Percentiles rank a stretch among this genome's conserved stretches.
Evolutionary conservation across 305 asterid species (phyloP).

Genomic region (Salvia sclarea): DNA sequence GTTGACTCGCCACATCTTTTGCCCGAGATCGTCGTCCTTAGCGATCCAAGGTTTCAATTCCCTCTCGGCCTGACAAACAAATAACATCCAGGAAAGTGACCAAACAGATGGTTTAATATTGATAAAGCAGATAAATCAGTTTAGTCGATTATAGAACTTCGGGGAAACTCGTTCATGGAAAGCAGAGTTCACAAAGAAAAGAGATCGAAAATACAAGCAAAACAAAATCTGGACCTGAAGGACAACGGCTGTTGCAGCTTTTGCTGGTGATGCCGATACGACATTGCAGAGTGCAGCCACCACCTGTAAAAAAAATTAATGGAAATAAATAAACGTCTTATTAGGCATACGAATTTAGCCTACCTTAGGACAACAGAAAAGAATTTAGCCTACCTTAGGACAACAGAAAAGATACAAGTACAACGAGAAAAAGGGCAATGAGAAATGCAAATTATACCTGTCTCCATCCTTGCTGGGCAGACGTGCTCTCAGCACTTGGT

Average conservation of each 20-base stretch:
- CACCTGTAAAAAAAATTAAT: conserved; percentile 75
- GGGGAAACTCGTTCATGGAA: neutral
- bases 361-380: neutral
- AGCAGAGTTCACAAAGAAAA: neutral
- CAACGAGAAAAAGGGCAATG: neutral
- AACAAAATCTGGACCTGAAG: conserved; percentile 84
- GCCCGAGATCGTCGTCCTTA: conserved; percentile 90
- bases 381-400: conserved; percentile 12
- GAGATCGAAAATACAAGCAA: conserved; percentile 36
- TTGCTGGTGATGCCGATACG: conserved; percentile 92
- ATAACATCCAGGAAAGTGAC: conserved; percentile 48
- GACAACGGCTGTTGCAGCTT: conserved; percentile 94
- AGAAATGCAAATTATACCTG: conserved; percentile 53
- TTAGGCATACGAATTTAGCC: conserved; percentile 1
- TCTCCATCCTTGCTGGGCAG: conserved; percentile 99
- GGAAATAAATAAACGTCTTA: neutral
- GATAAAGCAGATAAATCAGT: conserved; percentile 18
- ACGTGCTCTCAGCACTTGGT: conserved; percentile 91
- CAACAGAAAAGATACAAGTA: neutral
- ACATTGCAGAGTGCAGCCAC: conserved; percentile 97
- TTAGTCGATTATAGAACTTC: neutral
- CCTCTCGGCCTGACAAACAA: conserved; percentile 86
- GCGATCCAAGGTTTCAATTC: conserved; percentile 97
- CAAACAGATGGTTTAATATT: conserved; percentile 35
- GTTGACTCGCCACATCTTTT: conserved; percentile 91